Evolutionary conservation across 495 filamentous ascomycete genomes (phyloP), one percentile per base, ranked within the genome.

Genomic region (Hypoxylon fragiforme): DNA sequence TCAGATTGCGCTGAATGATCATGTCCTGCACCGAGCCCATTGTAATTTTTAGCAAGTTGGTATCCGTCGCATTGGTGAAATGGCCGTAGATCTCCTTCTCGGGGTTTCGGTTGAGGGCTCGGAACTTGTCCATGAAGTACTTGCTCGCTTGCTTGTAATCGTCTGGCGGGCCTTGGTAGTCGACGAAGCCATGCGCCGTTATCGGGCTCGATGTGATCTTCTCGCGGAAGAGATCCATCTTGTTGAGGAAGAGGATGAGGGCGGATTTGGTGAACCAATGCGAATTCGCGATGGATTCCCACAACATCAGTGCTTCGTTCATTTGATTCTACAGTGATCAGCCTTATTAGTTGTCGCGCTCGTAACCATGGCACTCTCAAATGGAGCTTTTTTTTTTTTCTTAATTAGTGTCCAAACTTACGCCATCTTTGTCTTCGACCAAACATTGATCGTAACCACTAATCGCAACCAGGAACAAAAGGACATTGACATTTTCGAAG

Each of bases 11-110:
- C 77, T 98, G 94, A 61, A 98, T 92, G 71, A 98, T 97, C 88
- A 97, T 98, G 68, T 98, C 94, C 67, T 97, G 94, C 26, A 98
- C 94, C 20, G 89, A 95, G 46, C 83, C 81, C 94, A 98, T 98
- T 18, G 94, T 98, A 60, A 92, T 95, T 74, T 96, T 97, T 46
- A 98, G 78, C 44, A 98, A 73, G 67, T 95, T 94, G 26, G 92
- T 97, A 70, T 97, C 92, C 7, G 92, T 97, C 5, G 92, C 92
- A 61, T 95, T 96, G 15, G 92, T 97, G 64, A 88, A 91, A 66
- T 97, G 90, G 42, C 90, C 88, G 61, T 97, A 97, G 53, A 95
- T 90, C 64, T 97, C 91, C 67, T 91, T 89, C 45, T 86, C 79
- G 19, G 90, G 84, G 50, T 88, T 91, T 22, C 90, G 82, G 66